Conservation (phyloP, 805 yeast genomes). For the Kuraishia floccosa region DNA sequence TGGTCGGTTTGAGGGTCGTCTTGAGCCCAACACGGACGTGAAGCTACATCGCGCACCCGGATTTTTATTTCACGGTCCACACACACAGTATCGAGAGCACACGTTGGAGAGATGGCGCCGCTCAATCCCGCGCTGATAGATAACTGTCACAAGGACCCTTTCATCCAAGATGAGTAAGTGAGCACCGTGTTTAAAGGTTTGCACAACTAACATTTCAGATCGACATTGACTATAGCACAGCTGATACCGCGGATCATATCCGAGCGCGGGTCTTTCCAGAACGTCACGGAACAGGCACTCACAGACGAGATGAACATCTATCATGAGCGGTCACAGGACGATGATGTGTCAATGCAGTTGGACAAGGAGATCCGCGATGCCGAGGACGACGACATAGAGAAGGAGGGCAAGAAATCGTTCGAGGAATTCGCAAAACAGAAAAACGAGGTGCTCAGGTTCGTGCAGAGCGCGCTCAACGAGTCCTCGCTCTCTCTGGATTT, state of each 20-base stretch:
- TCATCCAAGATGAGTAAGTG: conserved; percentile 6
- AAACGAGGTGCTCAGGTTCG: conserved; percentile 36
- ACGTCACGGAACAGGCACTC: conserved; percentile 45
- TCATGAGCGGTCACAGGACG: too few species aligned
- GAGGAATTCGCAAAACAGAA: conserved; percentile 38
- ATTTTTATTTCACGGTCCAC: too few species aligned
- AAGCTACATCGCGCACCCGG: too few species aligned
- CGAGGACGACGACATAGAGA: conserved; percentile 10
- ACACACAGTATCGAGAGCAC: too few species aligned
- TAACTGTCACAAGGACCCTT: conserved; percentile 6
- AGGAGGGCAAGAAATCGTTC: conserved; percentile 9
- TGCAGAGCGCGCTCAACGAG: conserved; percentile 73
- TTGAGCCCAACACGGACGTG: too few species aligned
- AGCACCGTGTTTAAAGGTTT: not conserved
- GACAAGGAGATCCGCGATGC: conserved; percentile 2
- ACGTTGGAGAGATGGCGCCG: too few species aligned
- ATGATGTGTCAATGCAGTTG: not conserved
- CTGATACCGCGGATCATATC: conserved; percentile 46
- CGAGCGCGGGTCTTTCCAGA: conserved; percentile 49
- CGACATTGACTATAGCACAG: conserved; percentile 31
- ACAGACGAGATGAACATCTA: conserved; percentile 26
- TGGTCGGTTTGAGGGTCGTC: too few species aligned
- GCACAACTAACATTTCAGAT: not conserved
- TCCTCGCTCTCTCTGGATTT: conserved; percentile 82
- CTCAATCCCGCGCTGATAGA: conserved; percentile 4